Evolutionary conservation across 306 rosid species (phyloP), one percentile per base, ranked within the genome.

Genomic region (Acacia crassicarpa): DNA sequence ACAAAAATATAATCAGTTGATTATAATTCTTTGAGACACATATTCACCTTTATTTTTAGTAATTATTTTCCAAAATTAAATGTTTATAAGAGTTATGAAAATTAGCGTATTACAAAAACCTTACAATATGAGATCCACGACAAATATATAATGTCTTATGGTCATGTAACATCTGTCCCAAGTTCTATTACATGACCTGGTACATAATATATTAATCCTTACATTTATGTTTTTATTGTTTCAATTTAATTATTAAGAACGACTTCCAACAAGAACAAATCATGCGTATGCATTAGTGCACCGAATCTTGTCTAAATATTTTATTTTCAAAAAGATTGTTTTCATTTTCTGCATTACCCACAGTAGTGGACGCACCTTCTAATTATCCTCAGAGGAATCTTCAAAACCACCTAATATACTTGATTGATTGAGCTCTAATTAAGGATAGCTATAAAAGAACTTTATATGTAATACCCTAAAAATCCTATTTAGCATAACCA

Each of bases 401-500:
- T 44, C 20, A 2, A 66, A 33, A 32, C 22, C 11, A 63, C 69
- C 30, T 30, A 17, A 14, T 14, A 58, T 22, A 58, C 65, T 58
- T 25, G 35, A 32, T 41, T 25, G 20, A 48, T 27, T 59, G 70
- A 76, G 11, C 70, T 41, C 16, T 56, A 7, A 17, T 17, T 38
- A 35, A 53, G 51, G 80, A 59, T 59, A 76, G 46, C 71, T 76
- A 41, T 67, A 44, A 41, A 22, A 13, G 63, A 11, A 59, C 79
- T 59, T 76, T 40, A 53, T n/a, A n/a, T n/a, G n/a, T n/a, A n/a
- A n/a, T n/a, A n/a, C n/a, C n/a, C n/a, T n/a, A n/a, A n/a, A n/a
- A n/a, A n/a, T n/a, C n/a, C n/a, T n/a, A n/a, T n/a, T n/a, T n/a
- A n/a, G n/a, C n/a, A n/a, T n/a, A n/a, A n/a, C n/a, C n/a, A n/a